Percentiles rank a stretch among this genome's conserved stretches.
These are phyloP conservation scores for Flueggea neowawraea DNA, from an alignment of 441 rosid species.

Conservation along the genomic window DNA sequence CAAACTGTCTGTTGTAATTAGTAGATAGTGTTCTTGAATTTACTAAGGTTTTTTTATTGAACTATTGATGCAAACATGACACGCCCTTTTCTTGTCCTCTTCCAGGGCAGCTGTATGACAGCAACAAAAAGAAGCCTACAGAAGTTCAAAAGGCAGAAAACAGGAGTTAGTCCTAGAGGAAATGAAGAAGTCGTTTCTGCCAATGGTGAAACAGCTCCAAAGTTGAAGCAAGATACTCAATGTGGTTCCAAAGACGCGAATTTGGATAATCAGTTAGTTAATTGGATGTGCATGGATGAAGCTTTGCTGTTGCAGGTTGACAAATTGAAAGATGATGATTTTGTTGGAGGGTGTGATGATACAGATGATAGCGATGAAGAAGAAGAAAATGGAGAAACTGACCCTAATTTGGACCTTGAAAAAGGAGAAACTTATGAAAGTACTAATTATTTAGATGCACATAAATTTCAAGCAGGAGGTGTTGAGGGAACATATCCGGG, in stretches of 20 bases:
- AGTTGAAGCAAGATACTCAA: conserved; percentile 8
- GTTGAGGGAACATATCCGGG: conserved; percentile 11
- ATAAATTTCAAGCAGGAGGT: conserved; percentile 10
- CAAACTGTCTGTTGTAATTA: too few species aligned
- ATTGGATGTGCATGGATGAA: conserved; percentile 42
- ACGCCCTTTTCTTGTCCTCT: conserved; percentile 3
- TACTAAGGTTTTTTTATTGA: too few species aligned
- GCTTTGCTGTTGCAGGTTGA: conserved; percentile 23
- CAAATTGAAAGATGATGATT: conserved; percentile 24
- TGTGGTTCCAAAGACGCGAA: conserved; percentile 8
- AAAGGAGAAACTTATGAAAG: conserved; percentile 14
- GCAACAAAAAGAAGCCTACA: conserved; percentile 20
- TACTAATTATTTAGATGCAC: conserved; percentile 7
- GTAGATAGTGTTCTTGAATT: too few species aligned
- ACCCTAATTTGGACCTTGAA: conserved; percentile 10
- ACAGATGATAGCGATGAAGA: conserved; percentile 32
- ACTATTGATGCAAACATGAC: too few species aligned
- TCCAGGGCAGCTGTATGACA: conserved; percentile 29
- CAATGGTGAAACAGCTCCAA: conserved; percentile 17
- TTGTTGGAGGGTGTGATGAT: conserved; percentile 24
- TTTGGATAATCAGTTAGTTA: conserved; percentile 25
- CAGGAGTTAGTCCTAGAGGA: conserved; percentile 8
- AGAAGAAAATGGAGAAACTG: conserved; percentile 30
- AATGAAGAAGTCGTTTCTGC: conserved; percentile 17
- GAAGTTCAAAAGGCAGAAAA: conserved; percentile 40